Evolutionary conservation across 495 filamentous ascomycete genomes (phyloP).

Genomic region (Podospora pseudoanserina): DNA sequence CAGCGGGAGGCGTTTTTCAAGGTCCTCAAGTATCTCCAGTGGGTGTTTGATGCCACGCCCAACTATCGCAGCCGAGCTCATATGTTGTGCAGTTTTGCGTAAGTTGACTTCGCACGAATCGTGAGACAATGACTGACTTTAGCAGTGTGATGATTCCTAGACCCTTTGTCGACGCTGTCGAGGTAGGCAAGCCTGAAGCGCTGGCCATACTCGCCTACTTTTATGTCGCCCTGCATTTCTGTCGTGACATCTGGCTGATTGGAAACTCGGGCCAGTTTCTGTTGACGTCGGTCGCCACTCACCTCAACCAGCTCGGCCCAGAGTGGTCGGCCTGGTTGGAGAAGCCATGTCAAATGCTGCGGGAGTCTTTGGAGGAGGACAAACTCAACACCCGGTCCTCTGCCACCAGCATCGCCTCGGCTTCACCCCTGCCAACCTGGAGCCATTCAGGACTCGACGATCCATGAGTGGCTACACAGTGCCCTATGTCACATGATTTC

Average conservation of each 20-base stretch:
- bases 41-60: slow-evolving; percentile 24
- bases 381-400: not conserved
- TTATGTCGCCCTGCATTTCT: slow-evolving; percentile 28
- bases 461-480: not conserved
- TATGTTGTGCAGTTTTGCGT: slow-evolving; percentile 23
- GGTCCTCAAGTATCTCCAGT: slow-evolving; percentile 27
- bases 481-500: not conserved
- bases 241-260: slow-evolving; percentile 26
- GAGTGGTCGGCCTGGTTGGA: slow-evolving; percentile 31
- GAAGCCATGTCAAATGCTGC: slow-evolving; percentile 24
- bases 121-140: not conserved
- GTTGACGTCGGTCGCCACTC: slow-evolving; percentile 17
- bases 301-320: slow-evolving; percentile 26
- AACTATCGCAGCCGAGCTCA: slow-evolving; percentile 10
- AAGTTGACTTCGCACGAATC: not conserved
- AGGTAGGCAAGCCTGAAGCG: slow-evolving; percentile 26
- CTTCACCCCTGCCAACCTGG: not conserved
- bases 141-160: slow-evolving; percentile 17
- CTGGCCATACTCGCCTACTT: slow-evolving; percentile 32
- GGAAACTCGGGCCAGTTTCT: slow-evolving; percentile 26
- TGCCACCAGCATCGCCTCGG: not conserved
- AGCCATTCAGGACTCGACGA: not conserved
- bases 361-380: slow-evolving; percentile 4
- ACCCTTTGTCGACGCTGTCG: slow-evolving; percentile 26
- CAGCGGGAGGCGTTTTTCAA: slow-evolving; percentile 7